Conservation (phyloP, 2,329 filamentous ascomycete genomes). For the Xylariomycetidae sp. region DNA sequence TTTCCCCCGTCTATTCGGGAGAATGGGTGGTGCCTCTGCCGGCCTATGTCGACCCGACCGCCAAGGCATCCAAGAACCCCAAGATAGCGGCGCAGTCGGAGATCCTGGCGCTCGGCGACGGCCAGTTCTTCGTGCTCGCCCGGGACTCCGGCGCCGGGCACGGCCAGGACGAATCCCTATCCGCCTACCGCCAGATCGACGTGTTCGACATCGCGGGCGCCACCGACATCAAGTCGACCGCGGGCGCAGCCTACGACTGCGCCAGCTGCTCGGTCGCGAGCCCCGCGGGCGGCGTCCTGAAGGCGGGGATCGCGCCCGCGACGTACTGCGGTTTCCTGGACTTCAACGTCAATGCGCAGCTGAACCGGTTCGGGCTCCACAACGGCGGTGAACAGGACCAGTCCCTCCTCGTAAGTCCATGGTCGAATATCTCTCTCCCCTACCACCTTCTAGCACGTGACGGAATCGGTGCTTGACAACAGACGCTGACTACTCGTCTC, state of each 20-base stretch:
- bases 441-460: too few species aligned
- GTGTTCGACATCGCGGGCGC: conserved; percentile 59
- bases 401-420: conserved; percentile 39
- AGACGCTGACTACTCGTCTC: too few species aligned
- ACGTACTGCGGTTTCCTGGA: conserved; percentile 64
- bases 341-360: conserved; percentile 61
- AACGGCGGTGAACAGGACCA: conserved; percentile 61
- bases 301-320: conserved; percentile 49
- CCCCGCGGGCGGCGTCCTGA: conserved; percentile 45
- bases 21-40: conserved; percentile 67
- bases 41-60: conserved; percentile 45
- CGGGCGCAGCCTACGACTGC: conserved; percentile 32
- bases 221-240: conserved; percentile 54
- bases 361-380: conserved; percentile 61
- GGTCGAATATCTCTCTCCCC: too few species aligned
- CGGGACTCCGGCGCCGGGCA: conserved; percentile 59
- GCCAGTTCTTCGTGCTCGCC: conserved; percentile 63
- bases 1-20: conserved; percentile 41
- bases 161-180: conserved; percentile 46
- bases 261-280: conserved; percentile 23
- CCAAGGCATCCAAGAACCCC: conserved; percentile 38
- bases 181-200: conserved; percentile 64
- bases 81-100: conserved; percentile 63
- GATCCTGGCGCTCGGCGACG: conserved; percentile 57
- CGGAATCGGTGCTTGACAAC: too few species aligned